Evolutionary conservation across 140 eudicot genomes (phyloP), one percentile per base, ranked within the genome.

Genomic region (Senecio squalidus): DNA sequence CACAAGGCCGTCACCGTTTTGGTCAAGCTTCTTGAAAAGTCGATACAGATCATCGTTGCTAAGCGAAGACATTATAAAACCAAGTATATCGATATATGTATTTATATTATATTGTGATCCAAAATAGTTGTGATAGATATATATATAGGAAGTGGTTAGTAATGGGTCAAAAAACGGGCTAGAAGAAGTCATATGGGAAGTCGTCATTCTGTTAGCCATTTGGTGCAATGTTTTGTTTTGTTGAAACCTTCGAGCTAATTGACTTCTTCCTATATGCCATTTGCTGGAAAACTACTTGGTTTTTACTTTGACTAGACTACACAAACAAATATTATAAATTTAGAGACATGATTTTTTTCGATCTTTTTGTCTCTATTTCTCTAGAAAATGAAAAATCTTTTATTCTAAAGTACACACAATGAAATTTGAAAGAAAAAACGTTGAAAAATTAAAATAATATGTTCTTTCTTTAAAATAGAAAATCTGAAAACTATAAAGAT

Each of bases 21-120:
- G 73, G 66, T 85, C 95, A 1, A 85, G 82, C 39, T 57, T 76
- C 40, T 76, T 64, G 76, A 85, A 85, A n/a, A 85, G 76, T 9
- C 84, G 70, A 49, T 76, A 74, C 7, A 76, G 52, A 50, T 85
- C 90, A 3, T 76, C 48, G 51, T 27, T 41, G 71, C 76, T 82
- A 64, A 70, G 74, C 34, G 76, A 61, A 63, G 84, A 76, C 90
- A 85, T 82, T 54, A 9, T 39, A 10, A 40, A 52, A 55, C 3
- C 4, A 30, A 61, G 30, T 27, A 14, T 40, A 21, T 51, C 45
- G 10, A 6, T 68, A 28, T 31, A 18, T 66, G 10, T 36, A 10
- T 64, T 16, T 8, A 28, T 48, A 15, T 8, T 41, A 41, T 36
- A 33, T 38, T 17, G 29, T 16, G 25, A 27, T 65, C n/a, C 48